phyloP scores from a whole-genome alignment of 371 early-diverging fungal genomes.

The Haplosporangium sp. region DNA sequence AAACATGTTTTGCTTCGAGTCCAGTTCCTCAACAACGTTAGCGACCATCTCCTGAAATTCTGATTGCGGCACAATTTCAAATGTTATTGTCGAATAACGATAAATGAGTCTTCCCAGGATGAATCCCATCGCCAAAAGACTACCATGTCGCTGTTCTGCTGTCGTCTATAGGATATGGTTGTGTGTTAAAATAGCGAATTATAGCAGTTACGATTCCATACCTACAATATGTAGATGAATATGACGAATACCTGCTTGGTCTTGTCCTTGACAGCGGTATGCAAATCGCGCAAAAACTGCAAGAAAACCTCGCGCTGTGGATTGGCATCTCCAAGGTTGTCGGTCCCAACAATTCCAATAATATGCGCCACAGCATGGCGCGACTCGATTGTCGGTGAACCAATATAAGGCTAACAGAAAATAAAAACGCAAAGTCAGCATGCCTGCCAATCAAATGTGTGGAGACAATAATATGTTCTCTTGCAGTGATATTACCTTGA shows the following conservation, averaged over 20 bases:
- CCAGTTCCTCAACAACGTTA: slow-evolving; percentile 59
- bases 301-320: slow-evolving; percentile 58
- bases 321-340: slow-evolving; percentile 42
- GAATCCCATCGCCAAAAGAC: slow-evolving; percentile 76
- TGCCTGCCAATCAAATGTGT: neutral
- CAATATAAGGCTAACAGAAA: slow-evolving; percentile 59
- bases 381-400: slow-evolving; percentile 73
- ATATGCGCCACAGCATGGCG: slow-evolving; percentile 75
- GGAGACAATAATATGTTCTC: neutral
- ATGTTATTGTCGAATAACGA: slow-evolving; percentile 56
- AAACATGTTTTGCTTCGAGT: slow-evolving; percentile 60
- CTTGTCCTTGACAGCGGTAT: slow-evolving; percentile 24
- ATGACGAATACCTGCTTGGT: slow-evolving; percentile 28
- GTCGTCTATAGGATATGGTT: slow-evolving; percentile 17
- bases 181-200: neutral
- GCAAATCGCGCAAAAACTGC: slow-evolving; percentile 58
- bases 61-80: slow-evolving; percentile 40
- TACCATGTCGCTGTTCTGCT: slow-evolving; percentile 73
- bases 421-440: neutral
- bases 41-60: slow-evolving; percentile 57
- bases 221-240: slow-evolving; percentile 35
- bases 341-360: slow-evolving; percentile 81
- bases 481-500: slow-evolving; percentile 55
- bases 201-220: neutral
- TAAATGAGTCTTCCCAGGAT: slow-evolving; percentile 73